Evolutionary conservation across 2,329 filamentous ascomycete genomes (phyloP).

Genomic region (Alternaria sp.): DNA sequence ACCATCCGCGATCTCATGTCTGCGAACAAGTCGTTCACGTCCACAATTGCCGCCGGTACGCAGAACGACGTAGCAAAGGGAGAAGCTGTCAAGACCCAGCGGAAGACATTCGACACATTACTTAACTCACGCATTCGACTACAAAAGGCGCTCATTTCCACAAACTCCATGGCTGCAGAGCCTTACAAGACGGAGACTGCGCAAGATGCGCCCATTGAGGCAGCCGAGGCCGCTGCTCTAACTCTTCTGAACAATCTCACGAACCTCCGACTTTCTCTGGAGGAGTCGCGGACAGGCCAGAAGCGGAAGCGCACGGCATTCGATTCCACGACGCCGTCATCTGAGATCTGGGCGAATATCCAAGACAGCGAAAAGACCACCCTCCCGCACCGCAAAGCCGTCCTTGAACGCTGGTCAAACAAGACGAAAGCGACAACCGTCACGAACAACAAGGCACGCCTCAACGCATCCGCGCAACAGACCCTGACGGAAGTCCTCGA

Average conservation of each 20-base stretch:
- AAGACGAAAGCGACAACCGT: slow-evolving; percentile 74
- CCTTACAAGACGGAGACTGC: slow-evolving; percentile 48
- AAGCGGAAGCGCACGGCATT: slow-evolving; percentile 67
- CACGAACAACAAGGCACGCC: slow-evolving; percentile 63
- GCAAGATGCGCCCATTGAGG: slow-evolving; percentile 66
- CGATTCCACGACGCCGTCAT: slow-evolving; percentile 65
- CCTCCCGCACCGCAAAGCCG: slow-evolving; percentile 70
- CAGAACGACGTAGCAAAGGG: slow-evolving; percentile 86
- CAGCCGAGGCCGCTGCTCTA: slow-evolving; percentile 85
- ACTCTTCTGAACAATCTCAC: slow-evolving; percentile 85
- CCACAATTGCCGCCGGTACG: slow-evolving; percentile 71
- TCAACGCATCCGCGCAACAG: slow-evolving; percentile 67
- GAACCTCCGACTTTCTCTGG: slow-evolving; percentile 70
- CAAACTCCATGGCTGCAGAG: slow-evolving; percentile 68
- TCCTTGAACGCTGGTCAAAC: slow-evolving; percentile 89
- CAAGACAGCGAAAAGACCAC: slow-evolving; percentile 69
- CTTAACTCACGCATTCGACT: slow-evolving; percentile 91
- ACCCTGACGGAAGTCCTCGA: slow-evolving; percentile 73
- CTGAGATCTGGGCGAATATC: slow-evolving; percentile 78
- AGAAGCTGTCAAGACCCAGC: slow-evolving; percentile 83
- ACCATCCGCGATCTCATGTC: slow-evolving; percentile 75
- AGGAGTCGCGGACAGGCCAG: slow-evolving; percentile 61
- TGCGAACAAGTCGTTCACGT: slow-evolving; percentile 69
- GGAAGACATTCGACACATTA: slow-evolving; percentile 85
- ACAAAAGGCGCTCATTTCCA: slow-evolving; percentile 86